Percentiles rank a stretch among this genome's conserved stretches.
phyloP scores from a whole-genome alignment of 495 filamentous ascomycete genomes.

The Tuber aestivum region DNA sequence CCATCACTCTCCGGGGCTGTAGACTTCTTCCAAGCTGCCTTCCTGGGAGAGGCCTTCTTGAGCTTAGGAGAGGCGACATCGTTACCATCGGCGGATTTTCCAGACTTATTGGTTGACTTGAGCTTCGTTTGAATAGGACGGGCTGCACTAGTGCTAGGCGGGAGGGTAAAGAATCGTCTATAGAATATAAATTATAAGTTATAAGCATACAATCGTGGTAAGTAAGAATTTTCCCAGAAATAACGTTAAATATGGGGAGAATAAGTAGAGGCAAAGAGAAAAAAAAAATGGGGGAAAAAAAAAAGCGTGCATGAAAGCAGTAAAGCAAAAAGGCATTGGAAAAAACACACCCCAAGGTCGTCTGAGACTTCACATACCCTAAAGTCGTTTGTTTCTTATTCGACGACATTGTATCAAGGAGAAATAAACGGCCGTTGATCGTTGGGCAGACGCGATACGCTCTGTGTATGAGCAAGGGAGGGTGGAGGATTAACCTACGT shows the following conservation, averaged over 20 bases:
- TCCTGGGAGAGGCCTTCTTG: not conserved
- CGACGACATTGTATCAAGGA: constrained; percentile 28
- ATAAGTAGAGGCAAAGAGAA: not conserved
- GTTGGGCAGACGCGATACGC: not conserved
- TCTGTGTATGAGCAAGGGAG: not conserved
- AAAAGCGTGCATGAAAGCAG: constrained; percentile 16
- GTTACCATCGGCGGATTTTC: not conserved
- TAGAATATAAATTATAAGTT: constrained; percentile 19
- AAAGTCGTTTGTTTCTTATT: constrained; percentile 72
- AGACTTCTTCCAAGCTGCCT: not conserved
- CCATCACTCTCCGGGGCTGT: not conserved
- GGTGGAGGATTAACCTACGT: constrained; percentile 11
- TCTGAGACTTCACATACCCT: constrained; percentile 84
- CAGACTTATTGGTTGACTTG: constrained; percentile 15
- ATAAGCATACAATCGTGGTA: not conserved
- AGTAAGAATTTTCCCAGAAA: not conserved
- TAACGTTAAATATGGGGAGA: not conserved
- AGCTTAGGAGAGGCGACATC: not conserved
- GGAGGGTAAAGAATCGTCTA: constrained; percentile 66
- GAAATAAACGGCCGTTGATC: not conserved
- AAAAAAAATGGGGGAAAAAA: not conserved
- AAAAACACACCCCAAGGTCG: constrained; percentile 71
- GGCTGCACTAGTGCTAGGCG: constrained; percentile 51
- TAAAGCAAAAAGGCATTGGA: constrained; percentile 15
- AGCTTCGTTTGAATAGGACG: constrained; percentile 65